Base-by-base conservation (phyloP, 2,329 filamentous ascomycete species). In the Metarhizium album region DNA sequence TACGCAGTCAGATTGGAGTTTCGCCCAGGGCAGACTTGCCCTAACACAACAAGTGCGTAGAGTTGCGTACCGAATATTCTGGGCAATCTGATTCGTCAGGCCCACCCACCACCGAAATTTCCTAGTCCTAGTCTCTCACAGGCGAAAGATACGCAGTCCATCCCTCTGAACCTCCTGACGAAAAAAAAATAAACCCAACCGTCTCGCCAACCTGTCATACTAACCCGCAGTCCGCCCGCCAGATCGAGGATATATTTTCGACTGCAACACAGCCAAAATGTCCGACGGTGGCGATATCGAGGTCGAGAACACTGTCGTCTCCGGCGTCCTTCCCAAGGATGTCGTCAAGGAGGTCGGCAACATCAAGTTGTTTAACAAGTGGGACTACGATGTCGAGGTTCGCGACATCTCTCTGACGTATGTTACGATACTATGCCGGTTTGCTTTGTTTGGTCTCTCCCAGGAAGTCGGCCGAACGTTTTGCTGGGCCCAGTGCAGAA, bases 351-450 rank as follows among this genome's bases (percentile, higher is more conserved):
- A 95, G 78, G 84, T 93, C 76, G 90, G 90, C 75, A 85, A 80
- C 76, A 81, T 93, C 74, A 95, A 95, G 86, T 83, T 95, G 67
- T 95, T 95, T 84, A 94, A 93, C 85, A 95, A 94, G 78, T 95
- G 90, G 76, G 75, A 76, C 77, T 98, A 97, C 78, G 93, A 97
- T 84, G 91, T 98, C 70, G 93, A 98, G 83, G 93, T 98, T 76
- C 86, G 91, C 75, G 93, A 98, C 74, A 97, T 98, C 79, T 98
- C 93, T 68, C 82, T 98, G 79, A 97, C 91, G 93, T 98, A 94
- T 64, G 69, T 70, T 57, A 55, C 52, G 53, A 45, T 27, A 13
- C 11, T 33, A 38, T 20, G 24, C 14, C 18, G 13, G 13, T 22
- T 38, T 27, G 4, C 35, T 18, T 20, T n/a, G 9, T 9, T 29